Evolutionary conservation across 345 rosid species (phyloP), one percentile per base, ranked within the genome.

Genomic region (Chamaenerion angustifolium): DNA sequence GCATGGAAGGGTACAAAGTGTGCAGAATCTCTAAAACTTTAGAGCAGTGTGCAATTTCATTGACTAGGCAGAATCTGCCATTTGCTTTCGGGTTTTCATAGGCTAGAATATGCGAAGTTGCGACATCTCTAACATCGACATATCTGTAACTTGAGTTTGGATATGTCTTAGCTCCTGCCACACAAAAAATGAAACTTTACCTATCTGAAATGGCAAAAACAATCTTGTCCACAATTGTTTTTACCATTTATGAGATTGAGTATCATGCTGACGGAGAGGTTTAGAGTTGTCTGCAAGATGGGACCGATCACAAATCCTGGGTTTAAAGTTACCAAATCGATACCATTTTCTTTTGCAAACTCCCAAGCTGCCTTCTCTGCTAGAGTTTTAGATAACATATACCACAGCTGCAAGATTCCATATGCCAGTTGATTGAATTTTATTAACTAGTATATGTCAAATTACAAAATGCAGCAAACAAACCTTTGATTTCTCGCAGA

Each of bases 111-210:
- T 78, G 89, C 0, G 74, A 80, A 52, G 60, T 27, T 16, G 75
- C 85, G 12, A 76, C 71, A 46, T 82, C 73, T 61, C 75, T 77
- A 19, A 70, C 76, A 45, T 78, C 67, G 51, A 81, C 72, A 56
- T 68, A 58, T 52, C 78, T 58, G n/a, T 54, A 56, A 54, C 31
- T 47, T 11, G 46, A 8, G 57, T 56, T 48, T 4, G 64, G 52
- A 40, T 37, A 52, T 21, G 31, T 41, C 5, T 6, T 16, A 35
- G 46, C 42, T 21, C 73, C 79, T 64, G 66, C 42, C 35, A 16
- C 27, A 10, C 3, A 8, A 46, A 54, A 2, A 2, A 2, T 2
- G 5, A 23, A 23, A 23, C 2, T 5, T 2, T 23, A 5, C 5
- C 5, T n/a, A n/a, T n/a, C n/a, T n/a, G n/a, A n/a, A n/a, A n/a